Percentiles rank a stretch among this genome's conserved stretches.
Conservation (phyloP, 2,329 filamentous ascomycete genomes). For the Fusarium continuum region DNA sequence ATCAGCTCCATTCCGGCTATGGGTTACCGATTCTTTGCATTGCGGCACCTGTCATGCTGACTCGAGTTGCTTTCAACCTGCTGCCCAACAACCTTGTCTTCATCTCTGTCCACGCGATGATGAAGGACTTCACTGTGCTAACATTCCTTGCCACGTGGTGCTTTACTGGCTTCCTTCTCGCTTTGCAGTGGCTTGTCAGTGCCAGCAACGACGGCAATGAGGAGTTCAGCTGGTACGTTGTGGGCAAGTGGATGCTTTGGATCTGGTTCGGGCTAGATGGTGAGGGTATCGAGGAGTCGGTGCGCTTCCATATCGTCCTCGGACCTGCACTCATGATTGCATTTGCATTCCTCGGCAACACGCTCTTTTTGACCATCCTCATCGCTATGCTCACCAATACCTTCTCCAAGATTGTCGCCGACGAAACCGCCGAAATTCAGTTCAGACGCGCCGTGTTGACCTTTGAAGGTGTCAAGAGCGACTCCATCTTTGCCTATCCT, state of each 20-base stretch:
- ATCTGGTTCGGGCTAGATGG: conserved; percentile 82
- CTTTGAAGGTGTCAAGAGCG: conserved; percentile 77
- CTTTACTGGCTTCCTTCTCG: conserved; percentile 76
- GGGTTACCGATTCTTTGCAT: conserved; percentile 72
- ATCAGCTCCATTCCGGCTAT: conserved; percentile 59
- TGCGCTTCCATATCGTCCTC: conserved; percentile 71
- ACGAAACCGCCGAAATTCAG: conserved; percentile 75
- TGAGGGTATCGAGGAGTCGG: conserved; percentile 60
- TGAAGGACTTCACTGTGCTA: conserved; percentile 74
- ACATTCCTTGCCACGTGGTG: conserved; percentile 74
- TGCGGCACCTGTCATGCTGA: conserved; percentile 74
- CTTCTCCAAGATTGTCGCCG: conserved; percentile 74
- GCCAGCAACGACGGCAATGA: conserved; percentile 43
- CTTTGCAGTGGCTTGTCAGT: conserved; percentile 70
- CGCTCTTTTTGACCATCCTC: conserved; percentile 77
- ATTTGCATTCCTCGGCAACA: conserved; percentile 79
- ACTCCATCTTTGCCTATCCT: conserved; percentile 74
- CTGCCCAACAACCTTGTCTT: conserved; percentile 81
- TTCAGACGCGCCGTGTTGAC: conserved; percentile 77
- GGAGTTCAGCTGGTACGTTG: conserved; percentile 58
- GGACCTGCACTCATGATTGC: conserved; percentile 75
- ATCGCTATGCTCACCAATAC: conserved; percentile 79
- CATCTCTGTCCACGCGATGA: conserved; percentile 77
- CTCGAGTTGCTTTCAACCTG: conserved; percentile 75
- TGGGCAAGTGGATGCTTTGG: conserved; percentile 81